A percentile compares a stretch with the other conserved stretches of the same genome.
These are phyloP conservation scores for Kokia cookei DNA, from an alignment of 441 rosid species.

Conservation along the genomic window DNA sequence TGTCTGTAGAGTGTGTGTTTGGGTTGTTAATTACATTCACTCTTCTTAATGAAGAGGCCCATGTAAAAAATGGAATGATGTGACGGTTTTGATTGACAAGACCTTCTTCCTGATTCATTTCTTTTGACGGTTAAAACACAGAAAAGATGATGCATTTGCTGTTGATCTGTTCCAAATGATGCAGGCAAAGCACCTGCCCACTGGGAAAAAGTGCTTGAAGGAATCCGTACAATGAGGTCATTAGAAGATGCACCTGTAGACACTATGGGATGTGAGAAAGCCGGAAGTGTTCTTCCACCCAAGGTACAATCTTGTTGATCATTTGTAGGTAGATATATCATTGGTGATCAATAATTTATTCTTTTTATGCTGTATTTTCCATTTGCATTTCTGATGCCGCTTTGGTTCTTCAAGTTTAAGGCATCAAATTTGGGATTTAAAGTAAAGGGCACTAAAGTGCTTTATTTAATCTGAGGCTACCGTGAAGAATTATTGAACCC, in stretches of 20 bases:
- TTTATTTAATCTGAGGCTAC: neutral
- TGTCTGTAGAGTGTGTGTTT: neutral
- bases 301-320: conserved; percentile 40
- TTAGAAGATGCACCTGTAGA: conserved; percentile 72
- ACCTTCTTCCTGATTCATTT: neutral
- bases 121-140: neutral
- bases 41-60: neutral
- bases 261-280: conserved; percentile 81
- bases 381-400: neutral
- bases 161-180: conserved; percentile 10
- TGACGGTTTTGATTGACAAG: neutral
- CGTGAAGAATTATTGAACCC: neutral
- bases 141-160: neutral
- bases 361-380: neutral
- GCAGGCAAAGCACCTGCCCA: conserved; percentile 58
- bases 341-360: neutral
- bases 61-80: neutral
- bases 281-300: conserved; percentile 80
- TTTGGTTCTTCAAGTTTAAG: neutral
- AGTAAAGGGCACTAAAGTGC: neutral
- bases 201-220: conserved; percentile 80
- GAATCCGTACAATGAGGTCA: conserved; percentile 71
- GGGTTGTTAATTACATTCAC: neutral
- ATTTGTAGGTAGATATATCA: neutral
- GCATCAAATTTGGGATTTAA: neutral